Base-by-base conservation (phyloP, 2,329 filamentous ascomycete genomes). In the Colletotrichum simmondsii region DNA sequence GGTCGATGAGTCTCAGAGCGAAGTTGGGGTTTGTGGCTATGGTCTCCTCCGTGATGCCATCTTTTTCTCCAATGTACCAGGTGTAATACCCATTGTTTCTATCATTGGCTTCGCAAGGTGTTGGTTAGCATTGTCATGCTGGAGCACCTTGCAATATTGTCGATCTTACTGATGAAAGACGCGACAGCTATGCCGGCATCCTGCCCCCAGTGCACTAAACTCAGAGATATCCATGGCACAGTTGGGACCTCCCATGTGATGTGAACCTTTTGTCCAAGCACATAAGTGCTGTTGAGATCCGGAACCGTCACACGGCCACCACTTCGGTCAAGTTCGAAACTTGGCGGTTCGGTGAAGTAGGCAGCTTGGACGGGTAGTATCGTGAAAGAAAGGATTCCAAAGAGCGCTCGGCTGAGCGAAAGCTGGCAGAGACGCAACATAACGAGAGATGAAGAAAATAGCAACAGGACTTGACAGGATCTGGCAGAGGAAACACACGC, bases 381-480 rank as follows among this genome's bases (percentile, higher is more conserved):
- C 5, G 28, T 37, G 54, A 65, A 54, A 22, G 60, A 62, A 5
- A 52, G 12, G 1, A 66, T 42, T n/a, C 60, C 12, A 6, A 73
- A 16, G 4, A 69, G 42, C 30, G 16, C 22, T 22, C 19, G 57
- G 28, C 68, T 12, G 87, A 90, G 75, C 86, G 87, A 75, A 90
- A 89, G 75, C 86, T 89, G 0, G 87, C 87, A 1, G 87, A 35
- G 57, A n/a, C 8, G 62, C 5, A 26, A 28, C 64, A 71, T 68
- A 3, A 16, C 30, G 46, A 12, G 35, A 32, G 30, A 30, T 12
- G 16, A 5, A 24, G 19, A n/a, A 2, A 60, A 22, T n/a, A 4
- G 6, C 19, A 10, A 53, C 28, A 42, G 16, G 1, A 19, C 10
- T 19, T 11, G 11, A 19, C 11, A 5, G 5, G n/a, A 28, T 11